A percentile compares a stretch with the other conserved stretches of the same genome.
These are phyloP conservation scores for Pichia sp. DNA, from an alignment of 1,139 yeast species.

Conservation along the genomic window DNA sequence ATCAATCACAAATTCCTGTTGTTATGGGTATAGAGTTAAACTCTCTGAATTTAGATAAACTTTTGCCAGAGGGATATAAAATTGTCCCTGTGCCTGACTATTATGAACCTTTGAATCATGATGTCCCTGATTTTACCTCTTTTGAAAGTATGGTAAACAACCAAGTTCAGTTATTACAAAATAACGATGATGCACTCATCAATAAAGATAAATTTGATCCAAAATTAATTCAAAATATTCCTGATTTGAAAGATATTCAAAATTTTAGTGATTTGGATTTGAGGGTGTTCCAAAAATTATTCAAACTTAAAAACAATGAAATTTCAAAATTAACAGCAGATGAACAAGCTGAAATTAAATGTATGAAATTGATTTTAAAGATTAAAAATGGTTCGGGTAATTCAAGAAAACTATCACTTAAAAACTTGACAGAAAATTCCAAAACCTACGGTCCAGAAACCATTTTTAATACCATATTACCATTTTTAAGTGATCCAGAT, in stretches of 20 bases:
- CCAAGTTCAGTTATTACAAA: slow-evolving; percentile 34
- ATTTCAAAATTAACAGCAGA: slow-evolving; percentile 37
- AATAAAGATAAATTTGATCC: slow-evolving; percentile 29
- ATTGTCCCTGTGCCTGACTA: slow-evolving; percentile 43
- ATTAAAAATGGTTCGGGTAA: slow-evolving; percentile 74
- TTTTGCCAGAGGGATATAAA: slow-evolving; percentile 52
- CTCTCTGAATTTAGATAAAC: slow-evolving; percentile 42
- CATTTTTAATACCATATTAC: slow-evolving; percentile 63
- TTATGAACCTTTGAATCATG: slow-evolving; percentile 34
- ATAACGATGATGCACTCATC: slow-evolving; percentile 19
- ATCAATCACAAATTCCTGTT: slow-evolving; percentile 32
- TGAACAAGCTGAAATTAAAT: slow-evolving; percentile 54
- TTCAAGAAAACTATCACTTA: slow-evolving; percentile 62
- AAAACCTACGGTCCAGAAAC: slow-evolving; percentile 61
- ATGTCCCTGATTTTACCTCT: slow-evolving; percentile 34
- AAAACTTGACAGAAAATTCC: slow-evolving; percentile 62
- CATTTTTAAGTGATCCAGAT: slow-evolving; percentile 63
- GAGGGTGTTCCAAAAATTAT: slow-evolving; percentile 61
- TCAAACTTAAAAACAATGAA: slow-evolving; percentile 34
- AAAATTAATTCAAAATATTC: slow-evolving; percentile 46
- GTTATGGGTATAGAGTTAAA: slow-evolving; percentile 43
- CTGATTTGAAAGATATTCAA: slow-evolving; percentile 58
- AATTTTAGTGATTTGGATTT: slow-evolving; percentile 67
- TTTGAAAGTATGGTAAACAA: slow-evolving; percentile 19
- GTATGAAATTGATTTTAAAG: slow-evolving; percentile 57